Conservation (phyloP, 2,329 filamentous ascomycete genomes). For the Penicillium sp. region DNA sequence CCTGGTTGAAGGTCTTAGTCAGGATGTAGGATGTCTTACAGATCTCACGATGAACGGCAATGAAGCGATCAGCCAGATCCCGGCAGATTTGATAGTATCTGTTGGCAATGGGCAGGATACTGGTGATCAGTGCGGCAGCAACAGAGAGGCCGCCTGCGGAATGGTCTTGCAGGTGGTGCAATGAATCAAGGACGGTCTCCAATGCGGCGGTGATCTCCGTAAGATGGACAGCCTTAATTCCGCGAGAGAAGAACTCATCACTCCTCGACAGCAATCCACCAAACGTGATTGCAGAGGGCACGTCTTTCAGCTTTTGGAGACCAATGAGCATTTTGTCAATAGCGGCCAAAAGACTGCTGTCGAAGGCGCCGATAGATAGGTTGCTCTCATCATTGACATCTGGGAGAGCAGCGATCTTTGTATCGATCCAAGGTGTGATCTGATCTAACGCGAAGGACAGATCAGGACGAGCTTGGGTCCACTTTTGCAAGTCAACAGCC, state of each 20-base stretch:
- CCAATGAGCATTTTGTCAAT: constrained; percentile 76
- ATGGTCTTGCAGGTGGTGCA: constrained; percentile 49
- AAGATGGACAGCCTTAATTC: constrained; percentile 61
- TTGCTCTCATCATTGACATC: constrained; percentile 17
- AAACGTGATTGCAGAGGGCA: constrained; percentile 62
- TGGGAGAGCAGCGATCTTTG: constrained; percentile 24
- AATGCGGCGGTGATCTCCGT: constrained; percentile 53
- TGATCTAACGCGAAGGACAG: constrained; percentile 66
- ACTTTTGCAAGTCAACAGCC: constrained; percentile 44
- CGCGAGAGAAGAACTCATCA: constrained; percentile 53
- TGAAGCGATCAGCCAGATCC: constrained; percentile 58
- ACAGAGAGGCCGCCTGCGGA: constrained; percentile 44
- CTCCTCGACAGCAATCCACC: constrained; percentile 62
- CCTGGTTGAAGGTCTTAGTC: constrained; percentile 71
- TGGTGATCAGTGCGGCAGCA: constrained; percentile 59
- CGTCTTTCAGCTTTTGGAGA: constrained; percentile 63
- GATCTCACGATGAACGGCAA: constrained; percentile 66
- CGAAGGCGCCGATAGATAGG: constrained; percentile 49
- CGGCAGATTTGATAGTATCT: constrained; percentile 67
- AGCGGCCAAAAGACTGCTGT: constrained; percentile 60
- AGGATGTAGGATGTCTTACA: constrained; percentile 75
- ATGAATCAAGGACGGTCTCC: constrained; percentile 44
- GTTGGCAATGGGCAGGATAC: constrained; percentile 67
- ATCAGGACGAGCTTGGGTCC: constrained; percentile 53
- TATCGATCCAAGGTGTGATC: constrained; percentile 62